Evolutionary conservation across 345 rosid genomes (phyloP), one percentile per base, ranked within the genome.

Genomic region (Arabis hirsuta): DNA sequence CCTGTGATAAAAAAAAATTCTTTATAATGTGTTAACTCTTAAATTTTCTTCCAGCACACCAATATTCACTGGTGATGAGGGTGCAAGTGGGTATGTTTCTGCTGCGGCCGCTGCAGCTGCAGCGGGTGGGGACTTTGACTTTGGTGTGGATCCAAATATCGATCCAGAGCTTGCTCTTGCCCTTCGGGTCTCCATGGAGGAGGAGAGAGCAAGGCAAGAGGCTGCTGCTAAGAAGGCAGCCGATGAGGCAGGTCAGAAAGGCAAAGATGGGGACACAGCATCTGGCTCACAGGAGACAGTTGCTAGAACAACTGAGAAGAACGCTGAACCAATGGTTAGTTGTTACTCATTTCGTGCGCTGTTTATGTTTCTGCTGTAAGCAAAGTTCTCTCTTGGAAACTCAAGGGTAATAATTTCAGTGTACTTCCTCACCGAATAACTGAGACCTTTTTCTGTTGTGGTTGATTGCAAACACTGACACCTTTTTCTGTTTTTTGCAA

Each of bases 121-220:
- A 9, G 92, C 78, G 9, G 87, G 86, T 62, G 82, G 76, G 69
- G 78, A 79, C 65, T 88, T 73, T 65, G 96, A 89, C 71, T 87
- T 87, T 82, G 96, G 89, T 31, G 86, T 90, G 8, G 96, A 90
- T 82, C 92, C 92, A 64, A 87, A 87, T 58, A 41, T 87, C 19
- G 96, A 90, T 82, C 96, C 96, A 60, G 91, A 90, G 80, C 81
- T 90, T 67, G 93, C 93, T 55, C 91, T 86, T 24, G 96, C 91
- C 27, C 87, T 90, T 59, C 87, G 96, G 71, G 88, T 86, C 59
- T 90, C 93, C 20, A 84, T 90, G 90, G 89, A 87, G 82, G 96
- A 87, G 80, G 96, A 90, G 82, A 90, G 96, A 80, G 93, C 96
- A 71, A 87, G 91, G 78, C 91, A 87, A 78, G 96, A 89, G 78